Conservation (phyloP, 2,329 filamentous ascomycete genomes). For the Pyrenochaeta sp. region DNA sequence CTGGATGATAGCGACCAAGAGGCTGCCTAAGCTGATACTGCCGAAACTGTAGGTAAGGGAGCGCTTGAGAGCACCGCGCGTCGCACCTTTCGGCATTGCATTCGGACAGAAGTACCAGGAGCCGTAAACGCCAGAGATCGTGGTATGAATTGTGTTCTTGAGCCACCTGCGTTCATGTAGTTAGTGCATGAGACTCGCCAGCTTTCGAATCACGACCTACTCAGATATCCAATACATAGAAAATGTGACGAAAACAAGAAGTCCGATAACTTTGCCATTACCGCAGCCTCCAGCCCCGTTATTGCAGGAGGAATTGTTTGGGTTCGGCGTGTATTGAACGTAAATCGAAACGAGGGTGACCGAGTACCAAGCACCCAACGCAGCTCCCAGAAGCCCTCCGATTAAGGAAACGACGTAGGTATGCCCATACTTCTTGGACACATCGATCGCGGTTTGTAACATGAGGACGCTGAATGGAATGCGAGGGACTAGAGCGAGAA, state of each 20-base stretch:
- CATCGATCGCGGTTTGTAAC: slow-evolving; percentile 85
- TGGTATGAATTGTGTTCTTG: slow-evolving; percentile 92
- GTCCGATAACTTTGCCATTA: slow-evolving; percentile 78
- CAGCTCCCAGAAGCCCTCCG: slow-evolving; percentile 78
- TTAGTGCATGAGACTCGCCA: slow-evolving; percentile 58
- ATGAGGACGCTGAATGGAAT: slow-evolving; percentile 93
- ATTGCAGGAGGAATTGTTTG: slow-evolving; percentile 63
- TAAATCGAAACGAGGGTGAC: slow-evolving; percentile 89
- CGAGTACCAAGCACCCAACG: slow-evolving; percentile 84
- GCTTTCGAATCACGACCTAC: slow-evolving; percentile 23
- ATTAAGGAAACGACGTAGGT: slow-evolving; percentile 87
- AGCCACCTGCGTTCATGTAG: slow-evolving; percentile 62
- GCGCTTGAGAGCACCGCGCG: slow-evolving; percentile 81
- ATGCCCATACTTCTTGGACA: slow-evolving; percentile 83
- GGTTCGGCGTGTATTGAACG: slow-evolving; percentile 77
- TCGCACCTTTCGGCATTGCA: slow-evolving; percentile 78
- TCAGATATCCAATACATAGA: slow-evolving; percentile 94
- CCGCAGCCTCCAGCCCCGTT: slow-evolving; percentile 70
- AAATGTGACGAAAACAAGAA: slow-evolving; percentile 88
- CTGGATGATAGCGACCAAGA: slow-evolving; percentile 88
- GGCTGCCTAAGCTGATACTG: slow-evolving; percentile 84
- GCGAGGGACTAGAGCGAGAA: slow-evolving; percentile 63
- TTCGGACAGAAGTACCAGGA: slow-evolving; percentile 87
- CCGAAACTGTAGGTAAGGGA: slow-evolving; percentile 92
- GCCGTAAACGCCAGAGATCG: slow-evolving; percentile 87